Conservation (phyloP, 352 stramenopile species). For the Phytophthora crassamura region DNA sequence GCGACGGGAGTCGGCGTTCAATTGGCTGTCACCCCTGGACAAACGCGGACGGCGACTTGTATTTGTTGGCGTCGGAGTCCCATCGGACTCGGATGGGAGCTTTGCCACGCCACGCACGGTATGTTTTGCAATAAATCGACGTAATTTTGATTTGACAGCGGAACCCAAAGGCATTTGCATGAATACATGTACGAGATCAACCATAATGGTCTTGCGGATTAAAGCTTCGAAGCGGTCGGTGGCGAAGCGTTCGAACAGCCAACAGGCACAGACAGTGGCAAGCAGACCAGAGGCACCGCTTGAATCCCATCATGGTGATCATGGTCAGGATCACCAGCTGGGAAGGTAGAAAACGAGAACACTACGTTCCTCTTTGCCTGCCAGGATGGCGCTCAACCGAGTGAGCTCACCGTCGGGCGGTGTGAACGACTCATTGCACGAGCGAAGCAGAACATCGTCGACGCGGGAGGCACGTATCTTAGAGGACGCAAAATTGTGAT, state of each 20-base stretch:
- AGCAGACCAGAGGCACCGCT: conserved; percentile 1
- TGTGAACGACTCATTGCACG: too few species aligned
- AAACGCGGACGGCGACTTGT: conserved; percentile 26
- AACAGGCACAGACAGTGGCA: conserved; percentile 9
- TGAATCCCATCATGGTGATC: conserved; percentile 18
- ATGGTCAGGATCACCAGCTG: conserved; percentile 36
- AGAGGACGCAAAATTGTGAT: too few species aligned
- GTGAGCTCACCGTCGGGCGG: too few species aligned
- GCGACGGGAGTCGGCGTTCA: conserved; percentile 4
- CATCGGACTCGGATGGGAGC: conserved; percentile 5
- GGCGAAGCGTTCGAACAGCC: conserved; percentile 28
- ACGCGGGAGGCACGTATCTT: too few species aligned
- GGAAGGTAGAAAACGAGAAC: conserved; percentile 14
- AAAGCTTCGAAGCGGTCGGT: conserved; percentile 3
- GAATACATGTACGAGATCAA: conserved; percentile 2
- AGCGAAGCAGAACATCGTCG: too few species aligned
- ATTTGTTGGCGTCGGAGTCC: conserved; percentile 21
- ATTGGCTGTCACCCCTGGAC: conserved; percentile 24
- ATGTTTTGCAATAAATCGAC: too few species aligned
- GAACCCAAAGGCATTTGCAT: too few species aligned
- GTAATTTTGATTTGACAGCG: too few species aligned
- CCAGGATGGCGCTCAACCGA: too few species aligned
- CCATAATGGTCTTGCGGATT: conserved; percentile 8
- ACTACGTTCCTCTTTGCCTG: not conserved
- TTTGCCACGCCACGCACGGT: not conserved